phyloP scores from a whole-genome alignment of 2,329 filamentous ascomycete species.

The Aspergillaceae sp. region DNA sequence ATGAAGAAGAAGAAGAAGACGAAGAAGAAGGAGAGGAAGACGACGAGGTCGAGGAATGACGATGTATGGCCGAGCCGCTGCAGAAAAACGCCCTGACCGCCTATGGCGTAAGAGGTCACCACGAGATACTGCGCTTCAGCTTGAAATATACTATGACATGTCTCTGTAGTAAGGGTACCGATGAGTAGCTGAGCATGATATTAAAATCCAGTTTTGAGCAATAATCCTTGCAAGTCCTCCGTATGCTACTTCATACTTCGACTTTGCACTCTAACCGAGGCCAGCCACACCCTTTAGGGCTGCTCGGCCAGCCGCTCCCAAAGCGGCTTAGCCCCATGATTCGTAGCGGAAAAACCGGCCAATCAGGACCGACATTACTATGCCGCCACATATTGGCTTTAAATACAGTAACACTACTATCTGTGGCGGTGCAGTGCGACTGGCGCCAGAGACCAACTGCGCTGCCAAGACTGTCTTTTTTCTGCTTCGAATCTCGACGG shows the following conservation, averaged over 20 bases:
- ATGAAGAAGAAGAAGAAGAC: background rate
- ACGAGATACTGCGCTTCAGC: background rate
- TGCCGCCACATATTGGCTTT: background rate
- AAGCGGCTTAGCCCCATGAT: background rate
- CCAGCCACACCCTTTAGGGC: background rate
- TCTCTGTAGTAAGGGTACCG: too few species aligned
- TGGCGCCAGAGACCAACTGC: background rate
- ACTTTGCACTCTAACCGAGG: background rate
- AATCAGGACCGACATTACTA: background rate
- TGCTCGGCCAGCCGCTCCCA: background rate
- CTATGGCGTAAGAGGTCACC: background rate
- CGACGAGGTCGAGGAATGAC: slow-evolving; percentile 1
- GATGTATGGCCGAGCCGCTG: background rate
- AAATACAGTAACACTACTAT: background rate
- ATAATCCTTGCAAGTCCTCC: background rate
- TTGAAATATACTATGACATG: background rate
- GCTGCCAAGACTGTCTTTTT: background rate
- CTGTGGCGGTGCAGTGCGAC: background rate
- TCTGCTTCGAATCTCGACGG: slow-evolving; percentile 3
- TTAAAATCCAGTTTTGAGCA: too few species aligned
- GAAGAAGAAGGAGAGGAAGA: slow-evolving; percentile 1
- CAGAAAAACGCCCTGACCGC: background rate
- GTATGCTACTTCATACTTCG: background rate
- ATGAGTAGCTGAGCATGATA: too few species aligned
- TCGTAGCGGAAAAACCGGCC: background rate